These are phyloP conservation scores for Scedosporium minutisporum DNA, from an alignment of 2,329 filamentous ascomycete species.

Conservation along the genomic window DNA sequence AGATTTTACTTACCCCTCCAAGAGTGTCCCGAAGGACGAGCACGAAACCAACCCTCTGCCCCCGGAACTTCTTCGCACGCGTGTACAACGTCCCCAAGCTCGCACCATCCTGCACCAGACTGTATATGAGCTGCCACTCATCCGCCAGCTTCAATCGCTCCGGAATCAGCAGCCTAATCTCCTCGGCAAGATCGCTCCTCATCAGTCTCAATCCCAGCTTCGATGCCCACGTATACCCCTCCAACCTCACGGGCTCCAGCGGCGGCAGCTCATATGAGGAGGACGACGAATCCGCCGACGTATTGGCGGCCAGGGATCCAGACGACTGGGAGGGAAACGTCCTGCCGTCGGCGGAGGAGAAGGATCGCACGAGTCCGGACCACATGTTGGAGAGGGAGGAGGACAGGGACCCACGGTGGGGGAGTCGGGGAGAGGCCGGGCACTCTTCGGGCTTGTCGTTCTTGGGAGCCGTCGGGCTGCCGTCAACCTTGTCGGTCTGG, in stretches of 20 bases:
- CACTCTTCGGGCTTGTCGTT: neutral
- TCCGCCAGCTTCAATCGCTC: slow-evolving; percentile 80
- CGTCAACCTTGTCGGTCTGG: neutral
- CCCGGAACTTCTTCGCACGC: slow-evolving; percentile 57
- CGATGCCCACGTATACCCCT: slow-evolving; percentile 55
- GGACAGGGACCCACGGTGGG: neutral
- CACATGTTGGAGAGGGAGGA: slow-evolving; percentile 29
- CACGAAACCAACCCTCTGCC: slow-evolving; percentile 75
- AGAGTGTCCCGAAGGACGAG: slow-evolving; percentile 73
- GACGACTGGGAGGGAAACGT: slow-evolving; percentile 7
- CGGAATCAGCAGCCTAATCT: slow-evolving; percentile 82
- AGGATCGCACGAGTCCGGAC: slow-evolving; percentile 58
- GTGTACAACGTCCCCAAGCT: slow-evolving; percentile 80
- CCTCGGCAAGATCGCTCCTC: slow-evolving; percentile 68
- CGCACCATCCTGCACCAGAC: slow-evolving; percentile 83
- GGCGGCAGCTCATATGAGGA: slow-evolving; percentile 84
- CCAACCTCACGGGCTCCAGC: slow-evolving; percentile 67
- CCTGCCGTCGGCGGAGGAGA: slow-evolving; percentile 41
- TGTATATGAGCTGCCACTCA: slow-evolving; percentile 79
- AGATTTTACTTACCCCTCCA: slow-evolving; percentile 51
- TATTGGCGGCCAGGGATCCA: slow-evolving; percentile 15
- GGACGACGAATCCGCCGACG: slow-evolving; percentile 45
- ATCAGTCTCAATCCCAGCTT: slow-evolving; percentile 55
- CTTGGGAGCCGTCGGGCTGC: neutral
- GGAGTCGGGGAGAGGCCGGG: neutral